Base-by-base conservation (phyloP, 1,139 yeast genomes). In the Geotrichum phurueaensis region DNA sequence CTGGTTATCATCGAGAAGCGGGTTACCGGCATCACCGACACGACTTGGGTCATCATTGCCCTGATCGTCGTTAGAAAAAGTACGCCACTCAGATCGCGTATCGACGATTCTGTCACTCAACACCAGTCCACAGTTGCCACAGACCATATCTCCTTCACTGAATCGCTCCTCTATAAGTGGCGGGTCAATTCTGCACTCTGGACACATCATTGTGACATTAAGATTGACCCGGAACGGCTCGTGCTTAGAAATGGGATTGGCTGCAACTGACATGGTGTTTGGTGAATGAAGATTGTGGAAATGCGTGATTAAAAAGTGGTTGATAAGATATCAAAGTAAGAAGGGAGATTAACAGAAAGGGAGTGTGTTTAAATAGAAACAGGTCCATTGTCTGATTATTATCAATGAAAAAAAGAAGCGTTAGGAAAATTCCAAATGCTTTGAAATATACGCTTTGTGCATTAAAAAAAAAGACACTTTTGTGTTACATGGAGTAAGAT, bases 1-100 rank as follows among this genome's bases (percentile, higher is more conserved):
- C 73, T 91, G 95, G 69, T 89, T 95, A 29, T 96, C 89, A 70
- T 92, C 97, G 68, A 94, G 79, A 64, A 92, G 77, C 12, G 98
- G 97, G 72, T 92, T 92, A 18, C 95, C 87, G 2, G 98, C 97
- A 71, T 92, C 97, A 73, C 99, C 99, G 65, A 94, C 99, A 88
- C 99, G 98, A 68, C 95, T 87, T 3, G 99, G 99, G 74, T 94
- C 99, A 72, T 91, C 98, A 68, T 96, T 96, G 67, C 94, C 95
- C 75, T 92, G 97, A 73, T 94, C 99, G 73, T 94, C 99, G 73
- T 94, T 94, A 56, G 79, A 71, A 75, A 94, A 94, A 1, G 99
- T 94, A 79, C 99, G 89, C 99, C 99, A 94, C 79, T 94, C 99
- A 1, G 97, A 89, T 68, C 99, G 81, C 6, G 96, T 92, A 71